These are phyloP conservation scores for Allodekkera sacchari DNA, from an alignment of 805 yeast species.

Conservation along the genomic window DNA sequence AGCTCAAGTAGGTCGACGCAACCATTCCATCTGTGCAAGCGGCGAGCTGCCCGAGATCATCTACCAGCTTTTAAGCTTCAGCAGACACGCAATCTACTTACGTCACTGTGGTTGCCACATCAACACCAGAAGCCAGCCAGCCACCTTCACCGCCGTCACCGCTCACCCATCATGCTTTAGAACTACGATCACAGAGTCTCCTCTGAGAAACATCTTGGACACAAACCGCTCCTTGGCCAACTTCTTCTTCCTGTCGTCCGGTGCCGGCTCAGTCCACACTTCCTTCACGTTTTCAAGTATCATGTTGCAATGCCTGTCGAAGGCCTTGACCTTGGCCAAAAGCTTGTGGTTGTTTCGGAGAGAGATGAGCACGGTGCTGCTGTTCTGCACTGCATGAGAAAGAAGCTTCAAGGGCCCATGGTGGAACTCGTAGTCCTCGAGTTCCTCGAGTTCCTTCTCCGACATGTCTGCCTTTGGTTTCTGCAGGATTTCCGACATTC, in stretches of 20 bases:
- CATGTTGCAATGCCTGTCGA: conserved; percentile 94
- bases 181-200: conserved; percentile 88
- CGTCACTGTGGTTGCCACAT: too few species aligned
- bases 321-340: conserved; percentile 84
- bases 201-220: conserved; percentile 84
- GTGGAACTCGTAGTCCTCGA: conserved; percentile 84
- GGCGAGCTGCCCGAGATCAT: too few species aligned
- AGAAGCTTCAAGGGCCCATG: conserved; percentile 88
- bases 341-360: conserved; percentile 90
- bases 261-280: conserved; percentile 50
- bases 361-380: conserved; percentile 72
- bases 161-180: conserved; percentile 23
- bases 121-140: too few species aligned
- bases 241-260: conserved; percentile 44
- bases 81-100: too few species aligned
- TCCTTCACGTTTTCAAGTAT: conserved; percentile 89
- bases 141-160: too few species aligned
- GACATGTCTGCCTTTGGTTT: conserved; percentile 75
- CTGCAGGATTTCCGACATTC: conserved; percentile 51
- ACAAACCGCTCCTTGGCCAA: conserved; percentile 62
- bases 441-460: conserved; percentile 65
- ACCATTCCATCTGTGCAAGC: too few species aligned
- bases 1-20: too few species aligned
- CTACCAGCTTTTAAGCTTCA: too few species aligned
- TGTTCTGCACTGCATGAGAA: conserved; percentile 64